A percentile compares a stretch with the other conserved stretches of the same genome.
Conservation (phyloP, 768 basidiomycete species). For the Dacryopinax primogenitus region DNA sequence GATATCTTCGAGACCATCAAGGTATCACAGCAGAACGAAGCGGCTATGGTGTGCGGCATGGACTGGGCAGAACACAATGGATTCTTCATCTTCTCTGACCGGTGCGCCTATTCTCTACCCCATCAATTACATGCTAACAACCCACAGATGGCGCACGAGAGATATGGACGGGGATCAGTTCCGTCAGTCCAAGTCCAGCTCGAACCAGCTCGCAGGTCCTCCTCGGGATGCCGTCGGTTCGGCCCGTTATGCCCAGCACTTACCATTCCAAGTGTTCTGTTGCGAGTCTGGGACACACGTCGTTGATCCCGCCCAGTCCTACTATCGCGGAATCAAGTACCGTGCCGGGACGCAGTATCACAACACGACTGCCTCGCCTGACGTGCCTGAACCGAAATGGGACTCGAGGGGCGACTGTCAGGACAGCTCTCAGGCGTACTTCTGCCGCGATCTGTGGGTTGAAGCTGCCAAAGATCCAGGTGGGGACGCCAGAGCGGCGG, state of each 20-base stretch:
- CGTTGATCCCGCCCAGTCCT: slow-evolving; percentile 88
- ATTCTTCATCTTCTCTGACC: slow-evolving; percentile 94
- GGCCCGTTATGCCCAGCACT: slow-evolving; percentile 72
- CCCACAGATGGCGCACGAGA: slow-evolving; percentile 78
- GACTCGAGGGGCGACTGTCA: slow-evolving; percentile 76
- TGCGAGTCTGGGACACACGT: slow-evolving; percentile 97
- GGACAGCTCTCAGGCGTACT: slow-evolving; percentile 95
- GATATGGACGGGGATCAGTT: slow-evolving; percentile 98
- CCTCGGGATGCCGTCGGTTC: slow-evolving; percentile 77
- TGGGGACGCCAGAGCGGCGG: slow-evolving; percentile 27
- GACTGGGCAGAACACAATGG: slow-evolving; percentile 99
- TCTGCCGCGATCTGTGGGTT: slow-evolving; percentile 96
- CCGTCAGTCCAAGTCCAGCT: slow-evolving; percentile 88
- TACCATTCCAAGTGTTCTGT: slow-evolving; percentile 98
- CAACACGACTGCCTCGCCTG: slow-evolving; percentile 57
- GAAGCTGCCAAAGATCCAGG: slow-evolving; percentile 44
- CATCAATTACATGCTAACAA: neutral
- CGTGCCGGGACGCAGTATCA: slow-evolving; percentile 70
- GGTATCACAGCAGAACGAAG: slow-evolving; percentile 78
- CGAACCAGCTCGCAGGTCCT: slow-evolving; percentile 79
- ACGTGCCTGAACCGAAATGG: slow-evolving; percentile 38
- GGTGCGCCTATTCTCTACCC: slow-evolving; percentile 37
- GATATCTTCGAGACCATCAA: slow-evolving; percentile 94
- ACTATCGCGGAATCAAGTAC: slow-evolving; percentile 81
- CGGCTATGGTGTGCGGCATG: slow-evolving; percentile 99